Base-by-base conservation (phyloP, 1,284 basidiomycete species). In the Trametes hirsuta region DNA sequence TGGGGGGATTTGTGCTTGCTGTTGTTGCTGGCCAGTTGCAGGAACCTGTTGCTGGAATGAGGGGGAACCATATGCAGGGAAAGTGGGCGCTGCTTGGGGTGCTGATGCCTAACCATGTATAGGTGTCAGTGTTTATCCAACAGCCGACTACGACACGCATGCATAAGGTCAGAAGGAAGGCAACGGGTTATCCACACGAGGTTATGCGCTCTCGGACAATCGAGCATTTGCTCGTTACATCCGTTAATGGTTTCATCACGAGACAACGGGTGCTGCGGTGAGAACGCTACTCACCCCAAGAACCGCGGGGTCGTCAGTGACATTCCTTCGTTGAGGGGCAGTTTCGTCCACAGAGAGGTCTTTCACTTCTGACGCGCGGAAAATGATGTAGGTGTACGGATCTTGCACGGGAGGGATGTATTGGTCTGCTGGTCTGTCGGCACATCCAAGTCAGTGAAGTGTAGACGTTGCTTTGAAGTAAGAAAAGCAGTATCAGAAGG, bases 281-380 rank as follows among this genome's bases (percentile, higher is more conserved):
- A 41, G 9, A 21, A 34, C 15, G 62, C 34, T 10, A 84, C 87
- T 76, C 70, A 90, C 90, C 65, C 85, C 86, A 53, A 91, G 77
- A 5, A 92, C 87, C 15, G 90, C 90, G 15, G 90, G 90, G 73
- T 92, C 90, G 69, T 90, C 88, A 57, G 88, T 87, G 15, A 91
- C 84, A 66, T 81, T 90, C 53, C 84, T 79, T 45, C 80, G 79
- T 36, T 70, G 71, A 10, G 80, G 79, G 30, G 80, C 67, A 2
- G 83, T 81, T 63, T 91, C 87, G 66, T 92, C 90, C 12, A 92
- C 89, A 30, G 88, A 81, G 18, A 92, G 79, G 68, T 92, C 90
- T 68, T 92, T 92, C 63, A 92, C 90, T 73, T 92, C 90, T 6
- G 88, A 90, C 11, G 90, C 90, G 61, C 88, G 88, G 77, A 92